Evolutionary conservation across 805 yeast genomes (phyloP), one percentile per base, ranked within the genome.

Genomic region (Ogataea glucozyma): DNA sequence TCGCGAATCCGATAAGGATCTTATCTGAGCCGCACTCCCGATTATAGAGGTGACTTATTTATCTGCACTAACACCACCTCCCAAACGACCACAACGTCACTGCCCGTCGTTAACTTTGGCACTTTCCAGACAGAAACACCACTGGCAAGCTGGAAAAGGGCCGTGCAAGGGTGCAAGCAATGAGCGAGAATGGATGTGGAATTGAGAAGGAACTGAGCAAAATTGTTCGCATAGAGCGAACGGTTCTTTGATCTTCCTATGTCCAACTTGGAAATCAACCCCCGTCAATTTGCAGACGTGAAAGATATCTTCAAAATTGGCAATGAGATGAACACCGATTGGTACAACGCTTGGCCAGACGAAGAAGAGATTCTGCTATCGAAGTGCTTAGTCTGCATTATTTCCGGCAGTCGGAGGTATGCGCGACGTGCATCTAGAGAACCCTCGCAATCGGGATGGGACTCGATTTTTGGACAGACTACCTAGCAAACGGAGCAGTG

Each of bases 281-380:
- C 48, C 18, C 42, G 53, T 27, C 38, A 47, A 34, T 38, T 35
- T 14, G 59, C 59, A 12, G 71, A 65, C 41, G 57, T 64, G 31
- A 59, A 57, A 42, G 71, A 67, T 43, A 65, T 68, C 1, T 64
- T 63, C 48, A 64, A 65, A 40, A 48, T 58, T 29, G 59, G 61
- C 31, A 56, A 61, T 29, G 62, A 58, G 34, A 54, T 39, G 13
- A 23, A 44, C 23, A 33, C 14, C 13, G 35, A 37, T 11, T 32
- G 33, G 45, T 52, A 22, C 40, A 58, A 57, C 43, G 52, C 49
- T 40, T 42, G 60, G 59, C 52, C 57, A 2, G 58, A 57, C 20
- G 51, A 49, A 11, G 45, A 51, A 4, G 53, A 49, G 13, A 62
- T 54, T 33, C 63, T 24, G 56, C 49, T 17, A 65, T 65, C 56